Percentiles rank a stretch among this genome's conserved stretches.
Conservation (phyloP, 192 early-diverging fungal genomes). For the Dimargaris cristalligena region DNA sequence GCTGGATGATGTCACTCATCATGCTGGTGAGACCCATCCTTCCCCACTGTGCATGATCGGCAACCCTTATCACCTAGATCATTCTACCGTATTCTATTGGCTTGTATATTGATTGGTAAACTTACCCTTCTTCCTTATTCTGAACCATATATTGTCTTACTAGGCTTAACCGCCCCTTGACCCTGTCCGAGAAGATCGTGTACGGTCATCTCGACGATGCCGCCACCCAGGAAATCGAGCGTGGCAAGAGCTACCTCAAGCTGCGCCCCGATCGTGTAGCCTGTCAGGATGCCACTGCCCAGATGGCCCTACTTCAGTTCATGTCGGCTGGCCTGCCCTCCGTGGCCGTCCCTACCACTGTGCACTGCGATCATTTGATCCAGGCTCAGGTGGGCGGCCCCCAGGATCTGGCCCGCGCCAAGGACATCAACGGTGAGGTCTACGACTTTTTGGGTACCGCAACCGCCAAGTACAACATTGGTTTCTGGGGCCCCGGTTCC, state of each 20-base stretch:
- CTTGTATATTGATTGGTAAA: too few species aligned
- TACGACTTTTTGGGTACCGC: slow-evolving; percentile 77
- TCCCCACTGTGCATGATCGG: too few species aligned
- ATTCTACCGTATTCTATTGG: too few species aligned
- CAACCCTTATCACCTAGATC: too few species aligned
- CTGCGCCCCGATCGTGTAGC: slow-evolving; percentile 97
- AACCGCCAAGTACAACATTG: slow-evolving; percentile 82
- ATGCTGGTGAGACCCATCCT: too few species aligned
- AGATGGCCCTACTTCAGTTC: slow-evolving; percentile 95
- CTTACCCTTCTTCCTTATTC: too few species aligned
- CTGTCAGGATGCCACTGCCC: slow-evolving; percentile 96
- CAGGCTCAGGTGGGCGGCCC: slow-evolving; percentile 73
- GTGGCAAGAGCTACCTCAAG: slow-evolving; percentile 84
- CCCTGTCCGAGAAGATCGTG: slow-evolving; percentile 93
- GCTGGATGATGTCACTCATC: too few species aligned
- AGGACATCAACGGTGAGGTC: slow-evolving; percentile 82
- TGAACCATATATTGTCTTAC: too few species aligned
- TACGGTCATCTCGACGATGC: slow-evolving; percentile 97
- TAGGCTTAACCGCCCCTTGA: slow-evolving; percentile 79
- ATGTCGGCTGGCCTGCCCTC: slow-evolving; percentile 79
- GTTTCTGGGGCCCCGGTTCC: slow-evolving; percentile 89
- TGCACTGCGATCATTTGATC: slow-evolving; percentile 98
- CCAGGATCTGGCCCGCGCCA: slow-evolving; percentile 67
- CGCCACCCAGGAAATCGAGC: slow-evolving; percentile 81
- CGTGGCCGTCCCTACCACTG: slow-evolving; percentile 79